Percentiles rank a stretch among this genome's conserved stretches.
Conservation (phyloP, 805 yeast genomes). For the Kazachstania viticola region DNA sequence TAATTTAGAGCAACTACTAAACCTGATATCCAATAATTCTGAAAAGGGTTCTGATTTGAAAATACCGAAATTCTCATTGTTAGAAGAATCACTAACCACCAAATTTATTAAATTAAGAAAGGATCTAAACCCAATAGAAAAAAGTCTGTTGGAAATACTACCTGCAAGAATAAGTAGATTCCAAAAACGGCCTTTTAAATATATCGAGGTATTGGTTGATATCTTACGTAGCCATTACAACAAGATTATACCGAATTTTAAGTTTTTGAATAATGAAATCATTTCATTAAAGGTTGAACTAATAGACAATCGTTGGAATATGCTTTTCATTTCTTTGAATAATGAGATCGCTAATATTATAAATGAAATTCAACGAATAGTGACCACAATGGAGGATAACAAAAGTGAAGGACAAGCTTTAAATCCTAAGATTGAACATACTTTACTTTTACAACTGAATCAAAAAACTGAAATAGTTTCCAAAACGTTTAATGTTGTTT, state of each 20-base stretch:
- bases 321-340: conserved; percentile 38
- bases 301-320: conserved; percentile 46
- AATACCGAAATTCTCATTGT: conserved; percentile 30
- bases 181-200: conserved; percentile 18
- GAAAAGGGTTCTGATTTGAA: conserved; percentile 15
- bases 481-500: conserved; percentile 29
- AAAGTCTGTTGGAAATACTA: conserved; percentile 38
- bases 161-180: conserved; percentile 39
- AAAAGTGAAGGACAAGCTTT: conserved; percentile 3
- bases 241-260: conserved; percentile 30
- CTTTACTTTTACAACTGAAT: conserved; percentile 23
- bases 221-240: conserved; percentile 32
- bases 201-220: conserved; percentile 14
- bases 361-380: conserved; percentile 11
- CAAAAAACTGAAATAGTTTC: conserved; percentile 31
- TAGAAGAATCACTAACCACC: conserved; percentile 32
- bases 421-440: conserved; percentile 10
- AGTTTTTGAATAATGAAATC: conserved; percentile 32
- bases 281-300: conserved; percentile 33
- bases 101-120: conserved; percentile 33
- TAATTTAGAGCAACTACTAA: conserved; percentile 19
- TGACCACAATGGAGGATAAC: conserved; percentile 4
- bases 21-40: not conserved
- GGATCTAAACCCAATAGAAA: conserved; percentile 39
- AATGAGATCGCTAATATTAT: conserved; percentile 28